Conservation (phyloP, 305 asterid species). For the Solanum aculeatissimum region DNA sequence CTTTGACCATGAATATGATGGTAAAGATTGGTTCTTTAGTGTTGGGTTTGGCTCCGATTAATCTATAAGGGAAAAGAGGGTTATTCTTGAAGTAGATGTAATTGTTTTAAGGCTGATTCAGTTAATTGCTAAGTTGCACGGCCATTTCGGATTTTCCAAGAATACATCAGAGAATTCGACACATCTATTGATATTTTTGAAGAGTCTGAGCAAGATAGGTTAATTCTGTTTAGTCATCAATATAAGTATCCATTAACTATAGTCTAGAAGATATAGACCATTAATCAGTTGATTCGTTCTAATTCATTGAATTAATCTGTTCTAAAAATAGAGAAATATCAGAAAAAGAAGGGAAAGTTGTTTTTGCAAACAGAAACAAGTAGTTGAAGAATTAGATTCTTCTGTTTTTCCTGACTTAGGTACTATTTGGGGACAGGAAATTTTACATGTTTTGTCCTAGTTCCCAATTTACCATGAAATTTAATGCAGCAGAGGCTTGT, state of each 20-base stretch:
- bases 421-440: neutral
- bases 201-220: too few species aligned
- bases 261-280: too few species aligned
- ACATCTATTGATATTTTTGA: too few species aligned
- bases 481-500: neutral
- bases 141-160: too few species aligned
- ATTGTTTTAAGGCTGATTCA: neutral
- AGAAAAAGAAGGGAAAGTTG: too few species aligned
- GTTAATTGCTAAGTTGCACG: too few species aligned
- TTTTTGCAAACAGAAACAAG: neutral
- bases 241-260: too few species aligned
- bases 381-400: neutral
- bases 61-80: neutral
- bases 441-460: neutral
- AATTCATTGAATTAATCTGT: too few species aligned
- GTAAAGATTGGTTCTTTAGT: neutral
- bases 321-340: too few species aligned
- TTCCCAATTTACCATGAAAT: neutral
- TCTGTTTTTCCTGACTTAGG: neutral
- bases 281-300: too few species aligned
- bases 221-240: neutral
- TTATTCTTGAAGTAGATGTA: neutral
- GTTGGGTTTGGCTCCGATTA: neutral
- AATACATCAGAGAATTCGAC: too few species aligned
- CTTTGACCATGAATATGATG: neutral